Evolutionary conservation across 192 early-diverging fungal genomes (phyloP).

Genomic region (Backusella tarrabulga): DNA sequence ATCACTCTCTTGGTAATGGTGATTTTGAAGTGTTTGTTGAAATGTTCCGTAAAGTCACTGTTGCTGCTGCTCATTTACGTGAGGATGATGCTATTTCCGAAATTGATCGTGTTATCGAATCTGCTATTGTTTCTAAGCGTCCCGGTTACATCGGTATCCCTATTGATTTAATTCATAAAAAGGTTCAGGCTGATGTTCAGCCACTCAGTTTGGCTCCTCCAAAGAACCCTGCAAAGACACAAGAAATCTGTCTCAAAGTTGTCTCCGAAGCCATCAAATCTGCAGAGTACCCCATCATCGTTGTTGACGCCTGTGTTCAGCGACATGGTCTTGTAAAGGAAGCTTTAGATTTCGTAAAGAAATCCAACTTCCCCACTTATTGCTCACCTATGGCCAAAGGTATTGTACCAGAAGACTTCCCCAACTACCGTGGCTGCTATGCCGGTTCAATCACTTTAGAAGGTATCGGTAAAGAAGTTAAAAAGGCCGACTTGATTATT

Average conservation of each 20-base stretch:
- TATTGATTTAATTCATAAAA: slow-evolving; percentile 34
- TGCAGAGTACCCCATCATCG: slow-evolving; percentile 41
- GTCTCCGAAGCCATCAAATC: slow-evolving; percentile 27
- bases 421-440: slow-evolving; percentile 39
- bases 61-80: slow-evolving; percentile 34
- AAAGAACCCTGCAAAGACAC: slow-evolving; percentile 24
- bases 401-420: slow-evolving; percentile 26
- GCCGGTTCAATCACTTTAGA: slow-evolving; percentile 34
- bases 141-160: slow-evolving; percentile 44
- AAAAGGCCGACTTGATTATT: slow-evolving; percentile 37
- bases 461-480: slow-evolving; percentile 32
- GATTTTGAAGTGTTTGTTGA: slow-evolving; percentile 41
- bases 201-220: slow-evolving; percentile 18
- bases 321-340: slow-evolving; percentile 34
- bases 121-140: not conserved
- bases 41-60: slow-evolving; percentile 42
- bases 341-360: slow-evolving; percentile 33
- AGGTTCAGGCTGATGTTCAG: slow-evolving; percentile 13
- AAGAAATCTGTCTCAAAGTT: slow-evolving; percentile 25
- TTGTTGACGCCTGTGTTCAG: slow-evolving; percentile 42
- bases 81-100: slow-evolving; percentile 32
- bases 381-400: slow-evolving; percentile 49
- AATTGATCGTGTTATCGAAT: slow-evolving; percentile 39
- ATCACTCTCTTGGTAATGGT: slow-evolving; percentile 51
- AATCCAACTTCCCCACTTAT: slow-evolving; percentile 38